These are phyloP conservation scores for Pyricularia grisea DNA, from an alignment of 2,329 filamentous ascomycete species.

Conservation along the genomic window DNA sequence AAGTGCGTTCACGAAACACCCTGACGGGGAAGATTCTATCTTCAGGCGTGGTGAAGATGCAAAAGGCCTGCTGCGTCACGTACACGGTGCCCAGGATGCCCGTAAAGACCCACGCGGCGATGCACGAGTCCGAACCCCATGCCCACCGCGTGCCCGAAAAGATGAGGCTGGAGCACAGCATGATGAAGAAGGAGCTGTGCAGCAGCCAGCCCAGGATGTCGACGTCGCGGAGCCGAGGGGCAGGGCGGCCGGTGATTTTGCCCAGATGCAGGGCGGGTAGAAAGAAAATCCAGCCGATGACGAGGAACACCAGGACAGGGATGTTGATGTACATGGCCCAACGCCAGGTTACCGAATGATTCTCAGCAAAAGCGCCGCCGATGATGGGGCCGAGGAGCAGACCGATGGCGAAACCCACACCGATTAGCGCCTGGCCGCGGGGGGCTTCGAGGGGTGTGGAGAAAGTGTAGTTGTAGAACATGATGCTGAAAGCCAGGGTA, in stretches of 20 bases:
- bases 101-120: slow-evolving; percentile 37
- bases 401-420: not conserved
- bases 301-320: slow-evolving; percentile 26
- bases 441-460: not conserved
- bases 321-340: slow-evolving; percentile 44
- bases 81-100: slow-evolving; percentile 33
- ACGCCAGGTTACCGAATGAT: slow-evolving; percentile 1
- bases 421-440: not conserved
- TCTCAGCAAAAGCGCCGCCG: not conserved
- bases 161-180: slow-evolving; percentile 35
- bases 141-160: slow-evolving; percentile 39
- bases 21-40: slow-evolving; percentile 31
- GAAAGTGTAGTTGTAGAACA: not conserved
- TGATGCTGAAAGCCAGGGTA: not conserved
- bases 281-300: slow-evolving; percentile 32
- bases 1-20: not conserved
- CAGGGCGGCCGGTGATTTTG: not conserved
- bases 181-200: slow-evolving; percentile 21
- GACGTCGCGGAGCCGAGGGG: slow-evolving; percentile 12
- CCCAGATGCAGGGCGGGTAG: slow-evolving; percentile 20
- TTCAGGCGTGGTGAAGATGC: slow-evolving; percentile 31
- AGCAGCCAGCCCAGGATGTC: slow-evolving; percentile 22
- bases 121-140: slow-evolving; percentile 34
- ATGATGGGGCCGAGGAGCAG: not conserved
- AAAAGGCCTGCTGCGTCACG: slow-evolving; percentile 33